A percentile compares a stretch with the other conserved stretches of the same genome.
Evolutionary conservation across 1,284 basidiomycete species (phyloP).

Genomic region (Moniliophthora roreri): DNA sequence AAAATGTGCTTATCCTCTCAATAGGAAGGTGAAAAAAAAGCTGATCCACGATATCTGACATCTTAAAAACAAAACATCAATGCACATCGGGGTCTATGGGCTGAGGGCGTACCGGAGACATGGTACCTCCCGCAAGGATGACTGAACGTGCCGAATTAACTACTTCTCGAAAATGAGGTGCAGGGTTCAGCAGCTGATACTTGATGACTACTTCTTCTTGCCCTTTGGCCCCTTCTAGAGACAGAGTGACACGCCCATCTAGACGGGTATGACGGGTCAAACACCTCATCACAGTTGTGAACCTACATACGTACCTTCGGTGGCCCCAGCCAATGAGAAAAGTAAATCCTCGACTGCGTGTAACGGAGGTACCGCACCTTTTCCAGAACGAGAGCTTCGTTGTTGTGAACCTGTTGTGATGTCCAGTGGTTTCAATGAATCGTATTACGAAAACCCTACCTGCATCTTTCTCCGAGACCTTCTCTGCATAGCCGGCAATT

Average conservation of each 20-base stretch:
- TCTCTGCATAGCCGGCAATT: slow-evolving; percentile 81
- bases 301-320: slow-evolving; percentile 61
- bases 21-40: slow-evolving; percentile 71
- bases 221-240: slow-evolving; percentile 34
- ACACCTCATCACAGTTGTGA: slow-evolving; percentile 7
- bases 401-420: not conserved
- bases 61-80: slow-evolving; percentile 42
- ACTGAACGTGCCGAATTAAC: slow-evolving; percentile 81
- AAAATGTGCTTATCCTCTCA: slow-evolving; percentile 75
- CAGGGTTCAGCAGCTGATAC: slow-evolving; percentile 94
- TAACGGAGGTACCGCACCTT: slow-evolving; percentile 69
- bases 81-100: not conserved
- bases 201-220: slow-evolving; percentile 68
- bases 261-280: not conserved
- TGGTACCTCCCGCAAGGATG: slow-evolving; percentile 92
- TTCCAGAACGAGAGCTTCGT: slow-evolving; percentile 28
- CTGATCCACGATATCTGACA: slow-evolving; percentile 86
- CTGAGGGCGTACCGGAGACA: slow-evolving; percentile 79
- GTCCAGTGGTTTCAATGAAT: slow-evolving; percentile 28
- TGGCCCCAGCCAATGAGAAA: slow-evolving; percentile 76
- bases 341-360: slow-evolving; percentile 87
- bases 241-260: slow-evolving; percentile 70
- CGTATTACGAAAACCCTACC: no score
- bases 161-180: slow-evolving; percentile 83
- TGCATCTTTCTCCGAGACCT: slow-evolving; percentile 51